Percentiles rank a stretch among this genome's conserved stretches.
These are phyloP conservation scores for Paragyromitra xinjiangensis DNA, from an alignment of 495 filamentous ascomycete genomes.

Conservation along the genomic window DNA sequence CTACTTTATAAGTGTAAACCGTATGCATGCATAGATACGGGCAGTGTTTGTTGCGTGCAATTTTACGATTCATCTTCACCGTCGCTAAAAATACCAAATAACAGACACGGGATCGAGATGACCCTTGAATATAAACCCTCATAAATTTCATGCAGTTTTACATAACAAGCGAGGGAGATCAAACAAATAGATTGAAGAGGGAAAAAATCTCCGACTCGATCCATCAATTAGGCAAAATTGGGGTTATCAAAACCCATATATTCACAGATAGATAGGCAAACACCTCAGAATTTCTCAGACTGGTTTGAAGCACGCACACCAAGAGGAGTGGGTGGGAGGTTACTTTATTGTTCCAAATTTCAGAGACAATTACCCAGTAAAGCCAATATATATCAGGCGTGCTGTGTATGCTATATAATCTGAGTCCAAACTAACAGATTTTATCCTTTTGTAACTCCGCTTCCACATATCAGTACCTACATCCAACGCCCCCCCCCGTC, in stretches of 20 bases:
- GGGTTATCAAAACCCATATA: constrained; percentile 18
- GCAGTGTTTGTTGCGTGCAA: neutral
- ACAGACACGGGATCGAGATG: constrained; percentile 20
- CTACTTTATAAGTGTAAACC: constrained; percentile 11
- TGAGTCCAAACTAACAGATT: constrained; percentile 23
- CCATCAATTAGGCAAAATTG: constrained; percentile 45
- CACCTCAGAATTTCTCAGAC: constrained; percentile 21
- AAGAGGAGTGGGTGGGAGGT: neutral
- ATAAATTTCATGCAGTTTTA: constrained; percentile 44
- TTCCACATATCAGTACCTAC: constrained; percentile 33
- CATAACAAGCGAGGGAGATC: constrained; percentile 46
- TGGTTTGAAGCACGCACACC: constrained; percentile 16
- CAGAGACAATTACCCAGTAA: constrained; percentile 42
- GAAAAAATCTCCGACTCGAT: constrained; percentile 39
- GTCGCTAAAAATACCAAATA: constrained; percentile 26
- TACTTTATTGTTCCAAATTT: constrained; percentile 34
- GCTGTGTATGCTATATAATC: constrained; percentile 34
- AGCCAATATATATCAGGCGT: constrained; percentile 45
- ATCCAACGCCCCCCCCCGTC: constrained; percentile 23
- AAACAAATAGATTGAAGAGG: constrained; percentile 24
- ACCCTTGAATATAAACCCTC: constrained; percentile 28
- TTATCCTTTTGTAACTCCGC: constrained; percentile 41
- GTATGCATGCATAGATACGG: neutral
- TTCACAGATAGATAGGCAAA: constrained; percentile 12
- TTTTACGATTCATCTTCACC: constrained; percentile 17